Evolutionary conservation across 176 grass and related monocot genomes (phyloP), one percentile per base, ranked within the genome.

Genomic region (Eragrostis nindensis): DNA sequence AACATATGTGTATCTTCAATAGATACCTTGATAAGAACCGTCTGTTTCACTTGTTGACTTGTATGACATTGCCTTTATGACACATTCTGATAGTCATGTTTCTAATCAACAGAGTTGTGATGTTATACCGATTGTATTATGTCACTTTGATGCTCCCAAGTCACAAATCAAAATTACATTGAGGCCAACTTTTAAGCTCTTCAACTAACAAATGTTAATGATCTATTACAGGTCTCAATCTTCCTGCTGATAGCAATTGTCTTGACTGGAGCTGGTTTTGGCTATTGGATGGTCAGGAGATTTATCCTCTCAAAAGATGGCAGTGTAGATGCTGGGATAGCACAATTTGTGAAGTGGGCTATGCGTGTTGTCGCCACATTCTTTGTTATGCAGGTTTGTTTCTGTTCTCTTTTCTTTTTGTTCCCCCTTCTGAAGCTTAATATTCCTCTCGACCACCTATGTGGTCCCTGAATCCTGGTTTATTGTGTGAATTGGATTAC

Each of bases 291-390:
- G 73, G 92, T 98, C 54, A 80, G 95, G 64, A 98, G 73, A 83
- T 98, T 89, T 86, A 74, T 98, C 65, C 62, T 98, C 86, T 95
- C 88, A 50, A 77, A 92, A 71, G 92, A 98, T 86, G 95, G 95
- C 44, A 84, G 64, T 73, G 95, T 98, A 25, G 88, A 98, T 93
- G 56, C 74, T 53, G 90, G 88, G n/a, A 86, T 98, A 81, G 92
- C 90, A 12, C 81, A 89, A 72, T 95, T 98, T 89, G 96, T 95
- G 44, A 89, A 91, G 71, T 95, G 96, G 96, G 80, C 96, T 74
- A 95, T 98, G 92, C 86, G 96, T 68, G 74, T 98, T 71, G 68
- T 89, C 82, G 88, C 88, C 81, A 39, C 77, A 39, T 86, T 82
- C 72, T 93, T 98, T 75, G 38, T 98, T 81, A 84, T 91, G 54